A percentile compares a stretch with the other conserved stretches of the same genome.
Conservation (phyloP, 441 rosid genomes). For the Capsella rubella region DNA sequence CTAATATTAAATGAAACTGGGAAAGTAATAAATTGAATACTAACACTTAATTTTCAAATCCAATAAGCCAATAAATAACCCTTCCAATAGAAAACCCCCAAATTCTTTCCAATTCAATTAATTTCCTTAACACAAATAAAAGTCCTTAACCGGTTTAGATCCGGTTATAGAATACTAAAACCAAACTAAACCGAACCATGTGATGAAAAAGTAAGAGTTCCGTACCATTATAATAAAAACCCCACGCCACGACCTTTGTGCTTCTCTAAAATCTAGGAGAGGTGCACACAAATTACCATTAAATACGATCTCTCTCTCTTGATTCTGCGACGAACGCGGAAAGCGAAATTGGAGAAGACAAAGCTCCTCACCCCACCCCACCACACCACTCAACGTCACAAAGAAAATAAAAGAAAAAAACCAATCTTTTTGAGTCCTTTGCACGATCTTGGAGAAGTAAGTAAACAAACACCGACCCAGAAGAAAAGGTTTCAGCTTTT, state of each 20-base stretch:
- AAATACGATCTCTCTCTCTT: conserved; percentile 3
- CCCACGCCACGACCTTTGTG: conserved; percentile 10
- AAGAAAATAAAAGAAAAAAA: neutral
- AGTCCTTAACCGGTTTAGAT: neutral
- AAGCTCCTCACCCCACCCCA: neutral
- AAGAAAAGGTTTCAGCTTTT: conserved; percentile 34
- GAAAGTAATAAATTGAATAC: neutral
- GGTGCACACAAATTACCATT: conserved; percentile 14
- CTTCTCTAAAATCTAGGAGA: conserved; percentile 38
- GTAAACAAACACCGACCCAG: conserved; percentile 26
- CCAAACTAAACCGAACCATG: conserved; percentile 30
- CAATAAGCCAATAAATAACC: neutral
- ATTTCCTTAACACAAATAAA: neutral
- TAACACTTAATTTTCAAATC: neutral
- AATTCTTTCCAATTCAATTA: neutral
- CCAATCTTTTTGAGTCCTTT: conserved; percentile 2
- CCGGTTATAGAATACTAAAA: neutral
- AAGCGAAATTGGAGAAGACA: conserved; percentile 35
- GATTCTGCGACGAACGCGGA: conserved; percentile 42
- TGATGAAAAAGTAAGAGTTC: neutral
- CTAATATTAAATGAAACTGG: neutral
- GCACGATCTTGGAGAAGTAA: conserved; percentile 40
- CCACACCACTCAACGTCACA: conserved; percentile 13
- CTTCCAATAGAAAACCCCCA: neutral
- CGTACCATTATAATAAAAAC: neutral